Evolutionary conservation across 2,329 filamentous ascomycete species (phyloP).

Genomic region (Fusarium graminum): DNA sequence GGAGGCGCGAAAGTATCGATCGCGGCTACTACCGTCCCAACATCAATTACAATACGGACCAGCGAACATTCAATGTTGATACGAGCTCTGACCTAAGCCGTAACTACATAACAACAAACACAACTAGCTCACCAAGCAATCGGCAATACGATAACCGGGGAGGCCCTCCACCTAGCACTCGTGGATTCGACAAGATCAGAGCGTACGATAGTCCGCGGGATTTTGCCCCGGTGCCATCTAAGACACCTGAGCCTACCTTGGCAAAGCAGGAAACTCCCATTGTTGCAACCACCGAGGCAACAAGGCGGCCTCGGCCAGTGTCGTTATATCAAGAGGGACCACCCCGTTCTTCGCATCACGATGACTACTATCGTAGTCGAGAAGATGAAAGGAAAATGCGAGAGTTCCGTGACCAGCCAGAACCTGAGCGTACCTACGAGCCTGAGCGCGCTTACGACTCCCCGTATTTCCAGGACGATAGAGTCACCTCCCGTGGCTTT

Average conservation of each 20-base stretch:
- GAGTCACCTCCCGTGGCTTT: slow-evolving; percentile 63
- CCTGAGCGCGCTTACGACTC: slow-evolving; percentile 48
- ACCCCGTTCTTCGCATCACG: slow-evolving; percentile 59
- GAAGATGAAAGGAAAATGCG: slow-evolving; percentile 62
- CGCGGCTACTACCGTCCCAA: slow-evolving; percentile 68
- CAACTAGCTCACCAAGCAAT: slow-evolving; percentile 40
- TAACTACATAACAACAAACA: slow-evolving; percentile 55
- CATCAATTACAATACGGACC: slow-evolving; percentile 64
- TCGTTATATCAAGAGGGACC: slow-evolving; percentile 67
- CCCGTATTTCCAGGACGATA: slow-evolving; percentile 61
- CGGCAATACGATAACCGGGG: slow-evolving; percentile 58
- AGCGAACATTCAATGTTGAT: slow-evolving; percentile 61
- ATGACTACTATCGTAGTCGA: slow-evolving; percentile 63
- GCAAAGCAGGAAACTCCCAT: slow-evolving; percentile 38
- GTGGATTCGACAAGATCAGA: slow-evolving; percentile 78
- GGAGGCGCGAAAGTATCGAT: slow-evolving; percentile 68
- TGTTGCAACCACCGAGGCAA: slow-evolving; percentile 40
- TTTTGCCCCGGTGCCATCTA: slow-evolving; percentile 59
- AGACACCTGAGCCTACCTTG: slow-evolving; percentile 53
- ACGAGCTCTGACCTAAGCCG: slow-evolving; percentile 60
- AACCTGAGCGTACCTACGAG: slow-evolving; percentile 50
- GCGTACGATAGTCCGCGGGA: slow-evolving; percentile 60
- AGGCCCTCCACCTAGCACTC: slow-evolving; percentile 75
- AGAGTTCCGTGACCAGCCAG: slow-evolving; percentile 58
- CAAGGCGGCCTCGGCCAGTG: slow-evolving; percentile 58